Percentiles rank a stretch among this genome's conserved stretches.
These are phyloP conservation scores for Rhodotorula graminis DNA, from an alignment of 768 basidiomycete genomes.

Conservation along the genomic window DNA sequence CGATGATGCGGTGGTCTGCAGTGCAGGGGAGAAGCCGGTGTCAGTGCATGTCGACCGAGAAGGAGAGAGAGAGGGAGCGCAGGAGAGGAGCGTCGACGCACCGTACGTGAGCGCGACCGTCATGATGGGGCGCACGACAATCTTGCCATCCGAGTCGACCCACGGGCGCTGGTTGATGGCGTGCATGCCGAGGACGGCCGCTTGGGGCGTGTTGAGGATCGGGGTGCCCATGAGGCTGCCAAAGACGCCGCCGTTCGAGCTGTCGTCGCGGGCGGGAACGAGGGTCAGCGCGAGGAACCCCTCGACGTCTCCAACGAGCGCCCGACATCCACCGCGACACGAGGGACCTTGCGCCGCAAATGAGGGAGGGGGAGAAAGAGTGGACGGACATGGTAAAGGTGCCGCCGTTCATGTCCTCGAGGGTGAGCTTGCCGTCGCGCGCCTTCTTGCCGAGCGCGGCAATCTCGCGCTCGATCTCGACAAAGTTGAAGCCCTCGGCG, in stretches of 20 bases:
- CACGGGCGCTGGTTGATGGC: slow-evolving; percentile 64
- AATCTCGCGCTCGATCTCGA: slow-evolving; percentile 92
- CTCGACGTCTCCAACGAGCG: too few species aligned
- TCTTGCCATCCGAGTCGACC: slow-evolving; percentile 91
- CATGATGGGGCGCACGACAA: slow-evolving; percentile 97
- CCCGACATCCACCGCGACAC: too few species aligned
- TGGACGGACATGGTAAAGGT: slow-evolving; percentile 91
- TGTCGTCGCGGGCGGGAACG: slow-evolving; percentile 43
- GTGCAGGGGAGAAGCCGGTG: too few species aligned
- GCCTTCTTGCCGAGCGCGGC: slow-evolving; percentile 87
- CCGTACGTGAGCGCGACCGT: slow-evolving; percentile 61
- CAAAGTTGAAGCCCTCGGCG: slow-evolving; percentile 74
- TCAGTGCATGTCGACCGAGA: neutral
- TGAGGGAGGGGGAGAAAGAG: too few species aligned
- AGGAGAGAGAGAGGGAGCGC: neutral
- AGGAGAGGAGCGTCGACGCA: neutral
- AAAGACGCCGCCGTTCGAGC: slow-evolving; percentile 98
- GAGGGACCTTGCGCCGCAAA: too few species aligned
- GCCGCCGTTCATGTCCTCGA: slow-evolving; percentile 97
- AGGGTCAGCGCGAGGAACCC: neutral
- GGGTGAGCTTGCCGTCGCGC: slow-evolving; percentile 82
- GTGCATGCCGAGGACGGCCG: slow-evolving; percentile 85
- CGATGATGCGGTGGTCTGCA: slow-evolving; percentile 75
- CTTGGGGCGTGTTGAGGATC: slow-evolving; percentile 87
- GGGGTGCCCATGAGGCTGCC: slow-evolving; percentile 97